Evolutionary conservation across 2,329 filamentous ascomycete genomes (phyloP), one percentile per base, ranked within the genome.

Genomic region (Biscogniauxia marginata): DNA sequence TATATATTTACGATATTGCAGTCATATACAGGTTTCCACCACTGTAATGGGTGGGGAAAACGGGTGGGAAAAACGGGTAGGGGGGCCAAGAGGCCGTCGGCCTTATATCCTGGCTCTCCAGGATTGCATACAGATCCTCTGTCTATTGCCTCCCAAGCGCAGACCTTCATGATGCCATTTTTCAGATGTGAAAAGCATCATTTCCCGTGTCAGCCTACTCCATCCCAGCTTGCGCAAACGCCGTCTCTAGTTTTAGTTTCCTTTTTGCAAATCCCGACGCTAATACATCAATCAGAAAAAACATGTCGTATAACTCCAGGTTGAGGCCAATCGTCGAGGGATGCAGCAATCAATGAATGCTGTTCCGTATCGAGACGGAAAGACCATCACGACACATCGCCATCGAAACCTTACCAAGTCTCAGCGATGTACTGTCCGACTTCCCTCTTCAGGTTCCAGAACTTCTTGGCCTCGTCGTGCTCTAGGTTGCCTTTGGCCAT

Each of bases 361-460:
- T 45, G 13, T 13, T 20, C 43, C 20, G 46, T 49, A 24, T 20
- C 19, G 24, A 34, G 39, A 49, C 19, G n/a, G 7, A 49, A 24
- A 23, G 46, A 46, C 50, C 51, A 39, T 30, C 39, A 7, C 11
- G 43, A 24, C 48, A 34, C 7, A n/a, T 23, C 43, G 44, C 57
- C 20, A 24, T 50, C n/a, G 24, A 24, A 21, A 22, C 19, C 48
- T 56, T 69, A 87, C 85, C 85, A 88, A 5, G 85, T 87, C 77
- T 88, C 93, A 57, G 93, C 91, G 80, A 97, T 96, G 72, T 97
- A 99, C 77, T 97, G 93, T 3, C 93, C 93, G 22, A 86, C 91
- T 64, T 92, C 88, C 79, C 89, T 93, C 85, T 98, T 98, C 66
- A 90, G 81, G 47, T 87, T 78, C 95, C 95, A 98, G 73, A 97